Conservation (phyloP, 352 stramenopile species). For the Pythium rhizo-oryzae region DNA sequence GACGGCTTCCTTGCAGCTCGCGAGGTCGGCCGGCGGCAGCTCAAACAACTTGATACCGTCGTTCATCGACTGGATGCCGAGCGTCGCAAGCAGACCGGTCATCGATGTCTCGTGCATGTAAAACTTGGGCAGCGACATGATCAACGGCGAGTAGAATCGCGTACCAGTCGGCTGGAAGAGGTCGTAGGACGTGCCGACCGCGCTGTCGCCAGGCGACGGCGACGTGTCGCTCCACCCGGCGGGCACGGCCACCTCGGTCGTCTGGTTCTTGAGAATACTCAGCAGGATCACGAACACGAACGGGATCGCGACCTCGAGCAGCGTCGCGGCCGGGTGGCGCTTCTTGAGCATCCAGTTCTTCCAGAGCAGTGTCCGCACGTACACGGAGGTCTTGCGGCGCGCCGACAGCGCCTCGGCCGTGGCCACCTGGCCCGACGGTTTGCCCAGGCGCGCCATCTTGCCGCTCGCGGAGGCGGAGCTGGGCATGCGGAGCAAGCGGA, state of each 20-base stretch:
- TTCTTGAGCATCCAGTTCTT: conserved; percentile 75
- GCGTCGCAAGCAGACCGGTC: conserved; percentile 50
- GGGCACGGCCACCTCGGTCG: conserved; percentile 48
- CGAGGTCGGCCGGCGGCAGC: conserved; percentile 33
- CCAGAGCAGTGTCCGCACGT: conserved; percentile 49
- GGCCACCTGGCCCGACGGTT: background rate
- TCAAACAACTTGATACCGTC: conserved; percentile 47
- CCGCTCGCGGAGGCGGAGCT: background rate
- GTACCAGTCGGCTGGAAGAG: conserved; percentile 43
- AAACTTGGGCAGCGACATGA: conserved; percentile 42
- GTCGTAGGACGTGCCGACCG: conserved; percentile 49
- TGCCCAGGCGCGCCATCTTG: background rate
- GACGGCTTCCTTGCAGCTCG: conserved; percentile 36
- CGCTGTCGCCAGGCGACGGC: conserved; percentile 25
- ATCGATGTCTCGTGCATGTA: conserved; percentile 57
- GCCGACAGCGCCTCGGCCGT: conserved; percentile 8
- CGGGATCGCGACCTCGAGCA: conserved; percentile 57
- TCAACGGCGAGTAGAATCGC: conserved; percentile 9
- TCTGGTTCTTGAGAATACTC: conserved; percentile 53
- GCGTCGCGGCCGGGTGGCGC: conserved; percentile 51
- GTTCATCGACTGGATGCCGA: conserved; percentile 42
- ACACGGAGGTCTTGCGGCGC: conserved; percentile 28
- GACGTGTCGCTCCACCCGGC: conserved; percentile 46
- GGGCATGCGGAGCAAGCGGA: background rate
- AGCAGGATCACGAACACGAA: conserved; percentile 63